Evolutionary conservation across 2,329 filamentous ascomycete genomes (phyloP).

Genomic region (Arthroderma sp.): DNA sequence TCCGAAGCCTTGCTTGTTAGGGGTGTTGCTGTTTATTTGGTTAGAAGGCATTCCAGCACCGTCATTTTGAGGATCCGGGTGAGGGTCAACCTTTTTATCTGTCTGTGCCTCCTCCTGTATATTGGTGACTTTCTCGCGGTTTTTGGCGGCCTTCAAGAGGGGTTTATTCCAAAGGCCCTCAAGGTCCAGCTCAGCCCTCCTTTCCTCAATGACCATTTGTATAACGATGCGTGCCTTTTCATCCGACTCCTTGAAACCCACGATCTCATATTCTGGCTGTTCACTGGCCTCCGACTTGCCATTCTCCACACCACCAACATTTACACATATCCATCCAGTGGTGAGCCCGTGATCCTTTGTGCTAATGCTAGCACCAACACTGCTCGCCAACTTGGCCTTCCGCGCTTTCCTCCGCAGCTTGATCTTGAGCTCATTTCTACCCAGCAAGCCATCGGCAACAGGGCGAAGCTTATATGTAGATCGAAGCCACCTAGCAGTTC

Average conservation of each 20-base stretch:
- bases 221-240: conserved; percentile 52
- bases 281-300: conserved; percentile 18
- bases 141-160: conserved; percentile 15
- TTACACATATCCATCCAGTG: conserved; percentile 94
- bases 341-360: conserved; percentile 72
- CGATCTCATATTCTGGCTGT: conserved; percentile 32
- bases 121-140: no score
- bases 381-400: conserved; percentile 67
- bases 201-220: conserved; percentile 60
- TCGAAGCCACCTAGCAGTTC: conserved; percentile 76
- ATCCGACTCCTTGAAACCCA: conserved; percentile 58
- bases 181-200: conserved; percentile 52
- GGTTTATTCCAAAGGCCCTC: conserved; percentile 49
- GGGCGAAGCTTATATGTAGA: conserved; percentile 59
- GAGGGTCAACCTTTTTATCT: no score
- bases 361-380: conserved; percentile 43
- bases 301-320: conserved; percentile 58
- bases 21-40: no score
- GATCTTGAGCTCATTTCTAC: conserved; percentile 79
- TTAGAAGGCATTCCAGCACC: no score
- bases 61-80: no score
- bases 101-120: no score
- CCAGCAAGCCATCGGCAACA: conserved; percentile 74
- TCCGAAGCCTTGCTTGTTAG: no score
- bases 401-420: conserved; percentile 70